Evolutionary conservation across 75 land plant species (phyloP).

Genomic region (Ceratopteris richardii): DNA sequence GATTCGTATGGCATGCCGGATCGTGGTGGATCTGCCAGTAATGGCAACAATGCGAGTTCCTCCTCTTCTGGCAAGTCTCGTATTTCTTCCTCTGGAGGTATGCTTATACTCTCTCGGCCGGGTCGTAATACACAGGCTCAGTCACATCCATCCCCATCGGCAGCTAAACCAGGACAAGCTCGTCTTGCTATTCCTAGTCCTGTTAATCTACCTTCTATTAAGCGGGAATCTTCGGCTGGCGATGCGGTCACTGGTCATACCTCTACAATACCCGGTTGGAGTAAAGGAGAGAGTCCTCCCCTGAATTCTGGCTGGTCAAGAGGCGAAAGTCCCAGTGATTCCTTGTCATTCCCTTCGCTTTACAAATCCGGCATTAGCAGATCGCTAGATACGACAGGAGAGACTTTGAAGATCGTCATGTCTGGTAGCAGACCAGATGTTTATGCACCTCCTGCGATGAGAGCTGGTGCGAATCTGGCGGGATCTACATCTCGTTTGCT

Average conservation of each 20-base stretch:
- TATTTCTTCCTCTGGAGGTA: slow-evolving; percentile 18
- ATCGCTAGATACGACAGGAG: neutral
- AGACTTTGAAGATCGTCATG: neutral
- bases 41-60: slow-evolving; percentile 2
- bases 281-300: neutral
- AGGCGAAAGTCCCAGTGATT: neutral
- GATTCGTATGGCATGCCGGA: slow-evolving; percentile 42
- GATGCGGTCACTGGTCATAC: neutral
- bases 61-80: slow-evolving; percentile 6
- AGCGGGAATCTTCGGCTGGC: slow-evolving; percentile 29
- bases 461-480: neutral
- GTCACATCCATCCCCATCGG: neutral
- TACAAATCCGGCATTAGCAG: neutral
- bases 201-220: slow-evolving; percentile 33
- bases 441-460: slow-evolving; percentile 11
- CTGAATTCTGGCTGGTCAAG: slow-evolving; percentile 21
- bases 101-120: slow-evolving; percentile 33
- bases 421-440: neutral
- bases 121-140: neutral
- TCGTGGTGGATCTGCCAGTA: slow-evolving; percentile 1
- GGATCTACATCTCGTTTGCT: neutral
- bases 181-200: slow-evolving; percentile 26
- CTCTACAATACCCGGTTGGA: neutral
- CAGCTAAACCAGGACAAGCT: slow-evolving; percentile 6
- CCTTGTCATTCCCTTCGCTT: neutral